Evolutionary conservation across 2,329 filamentous ascomycete genomes (phyloP), one percentile per base, ranked within the genome.

Genomic region (Lizonia empirigonia): DNA sequence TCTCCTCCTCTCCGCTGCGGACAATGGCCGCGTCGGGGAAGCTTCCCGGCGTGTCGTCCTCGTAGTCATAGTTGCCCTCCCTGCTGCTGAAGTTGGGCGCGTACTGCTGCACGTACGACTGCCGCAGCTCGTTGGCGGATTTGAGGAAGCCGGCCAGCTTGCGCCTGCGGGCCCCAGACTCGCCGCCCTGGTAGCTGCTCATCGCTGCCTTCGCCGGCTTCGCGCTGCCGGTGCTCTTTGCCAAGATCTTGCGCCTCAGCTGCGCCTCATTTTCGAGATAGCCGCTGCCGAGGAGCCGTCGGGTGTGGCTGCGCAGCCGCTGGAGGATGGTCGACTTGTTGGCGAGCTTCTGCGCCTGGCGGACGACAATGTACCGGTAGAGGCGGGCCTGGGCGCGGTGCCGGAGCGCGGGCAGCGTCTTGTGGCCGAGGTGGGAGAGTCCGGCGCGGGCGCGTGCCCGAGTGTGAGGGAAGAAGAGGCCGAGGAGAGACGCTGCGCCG

Each of bases 11-110:
- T 10, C 90, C 92, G 55, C 85, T 86, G 9, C 85, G 83, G 13
- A 88, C 84, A 53, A 96, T 89, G n/a, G 88, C 84, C 15, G 90
- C 88, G 61, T 96, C 88, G 0, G 91, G 90, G 66, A 96, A 97
- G 1, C 87, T 85, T 0, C 88, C 89, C 0, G 90, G 87, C 23
- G 90, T 88, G 20, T 77, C 71, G 32, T 73, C 71, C 19, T 71
- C 69, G 52, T 72, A 75, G 65, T 65, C 77, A 36, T 77, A 76
- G 35, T 61, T 60, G 10, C 79, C 75, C 26, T 77, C 75, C 22
- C 74, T 73, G 68, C 72, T 53, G 69, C 77, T 71, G 77, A 78
- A 77, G 77, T 77, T 53, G 70, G 72, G 60, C 49, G 68, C 60
- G 72, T 81, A 81, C 57, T 81, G 78, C 56, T 81, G 77, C 55